Evolutionary conservation across 331 rosid species (phyloP).

Genomic region (Rosa hybrid): DNA sequence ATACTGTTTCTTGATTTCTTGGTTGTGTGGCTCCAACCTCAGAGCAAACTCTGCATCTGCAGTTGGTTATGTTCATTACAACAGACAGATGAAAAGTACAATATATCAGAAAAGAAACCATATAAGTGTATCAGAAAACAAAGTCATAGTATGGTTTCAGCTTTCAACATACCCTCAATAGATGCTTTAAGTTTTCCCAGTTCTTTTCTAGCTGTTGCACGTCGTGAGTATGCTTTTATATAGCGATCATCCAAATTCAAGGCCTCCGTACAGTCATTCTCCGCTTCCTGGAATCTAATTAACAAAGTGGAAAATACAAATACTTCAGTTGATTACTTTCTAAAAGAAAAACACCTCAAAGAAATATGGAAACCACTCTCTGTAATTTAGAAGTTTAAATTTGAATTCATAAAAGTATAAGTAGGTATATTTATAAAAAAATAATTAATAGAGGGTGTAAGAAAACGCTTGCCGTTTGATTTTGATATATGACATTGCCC

Average conservation of each 20-base stretch:
- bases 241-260: constrained; percentile 89
- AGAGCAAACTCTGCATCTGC: constrained; percentile 94
- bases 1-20: constrained; percentile 88
- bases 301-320: constrained; percentile 23
- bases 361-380: neutral
- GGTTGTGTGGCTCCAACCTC: constrained; percentile 89
- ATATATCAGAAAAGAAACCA: constrained; percentile 12
- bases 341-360: neutral
- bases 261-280: constrained; percentile 95
- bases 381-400: neutral
- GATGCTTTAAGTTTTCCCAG: constrained; percentile 78
- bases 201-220: constrained; percentile 90
- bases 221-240: constrained; percentile 91
- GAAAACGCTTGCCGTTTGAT: constrained; percentile 58
- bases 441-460: constrained; percentile 1
- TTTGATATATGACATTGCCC: constrained; percentile 94
- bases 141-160: constrained; percentile 12
- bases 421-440: too few species aligned
- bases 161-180: constrained; percentile 65
- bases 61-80: constrained; percentile 31
- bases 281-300: constrained; percentile 76
- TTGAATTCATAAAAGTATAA: neutral
- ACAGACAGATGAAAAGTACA: constrained; percentile 25
- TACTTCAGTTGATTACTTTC: neutral
- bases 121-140: neutral